Base-by-base conservation (phyloP, 805 yeast genomes). In the Cyberlindnera japonica region DNA sequence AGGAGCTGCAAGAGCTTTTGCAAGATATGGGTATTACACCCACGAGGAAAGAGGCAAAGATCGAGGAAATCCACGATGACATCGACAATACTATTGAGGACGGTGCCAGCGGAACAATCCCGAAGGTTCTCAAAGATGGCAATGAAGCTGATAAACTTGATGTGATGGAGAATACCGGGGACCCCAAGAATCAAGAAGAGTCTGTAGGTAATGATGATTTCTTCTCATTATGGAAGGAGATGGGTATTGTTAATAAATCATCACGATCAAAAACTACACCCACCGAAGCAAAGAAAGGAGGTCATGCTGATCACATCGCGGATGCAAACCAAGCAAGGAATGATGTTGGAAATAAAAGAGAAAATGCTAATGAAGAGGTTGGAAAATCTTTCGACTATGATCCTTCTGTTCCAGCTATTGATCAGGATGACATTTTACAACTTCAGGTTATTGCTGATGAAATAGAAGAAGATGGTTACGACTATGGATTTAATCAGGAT, bases 371-470 rank as follows among this genome's bases (percentile, higher is more conserved):
- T 5, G 30, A 22, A n/a, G 17, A 13, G 16, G 14, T 21, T 6
- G 10, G 15, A 2, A 17, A 25, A 18, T 20, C 10, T n/a, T 9
- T 11, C 9, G 22, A 19, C 24, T 40, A 16, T 29, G 44, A 40
- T 9, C 41, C 45, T 15, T 16, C 40, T 2, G 17, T 15, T 24
- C 51, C 51, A 13, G 61, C 67, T 1, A 62, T 72, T 33, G 71
- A 67, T 37, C 62, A 62, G 5, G 68, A 69, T 4, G 81, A 77
- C 43, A 50, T 77, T 8, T 53, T 75, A 1, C 76, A 77, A 39
- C 56, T 79, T 13, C 83, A 79, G 44, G 37, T 78, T 18, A 61
- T 77, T 2, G 79, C 82, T 0, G 76, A 71, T 37, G 75, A 74
- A 11, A 49, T 72, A 12, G 64, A 60, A 19, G 65, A 57, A 5